Conservation (phyloP, 1,284 basidiomycete genomes). For the Ceratobasidium sp. region DNA sequence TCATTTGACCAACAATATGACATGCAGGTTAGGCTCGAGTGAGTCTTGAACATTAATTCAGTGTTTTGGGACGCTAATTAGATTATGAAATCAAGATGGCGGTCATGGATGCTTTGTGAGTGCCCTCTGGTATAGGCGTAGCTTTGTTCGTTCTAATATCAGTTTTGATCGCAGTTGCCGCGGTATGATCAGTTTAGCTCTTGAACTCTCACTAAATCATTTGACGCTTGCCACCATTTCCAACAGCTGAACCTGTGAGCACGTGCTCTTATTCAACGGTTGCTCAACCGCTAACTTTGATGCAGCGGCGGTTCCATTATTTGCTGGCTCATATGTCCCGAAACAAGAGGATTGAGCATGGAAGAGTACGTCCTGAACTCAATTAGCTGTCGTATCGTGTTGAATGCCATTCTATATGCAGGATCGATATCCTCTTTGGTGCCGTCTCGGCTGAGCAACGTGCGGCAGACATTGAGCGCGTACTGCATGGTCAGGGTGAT, state of each 20-base stretch:
- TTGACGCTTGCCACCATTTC: neutral
- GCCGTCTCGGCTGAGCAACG: conserved; percentile 47
- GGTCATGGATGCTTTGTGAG: conserved; percentile 48
- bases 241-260: conserved; percentile 47
- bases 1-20: neutral
- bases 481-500: conserved; percentile 28
- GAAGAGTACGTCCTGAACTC: conserved; percentile 45
- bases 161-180: conserved; percentile 17
- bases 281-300: neutral
- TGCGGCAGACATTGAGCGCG: conserved; percentile 40
- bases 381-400: neutral
- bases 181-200: conserved; percentile 30
- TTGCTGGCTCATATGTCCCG: conserved; percentile 48
- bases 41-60: neutral
- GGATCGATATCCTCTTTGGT: conserved; percentile 49
- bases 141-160: neutral
- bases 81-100: conserved; percentile 17
- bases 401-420: neutral
- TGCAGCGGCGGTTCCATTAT: conserved; percentile 43
- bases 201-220: neutral
- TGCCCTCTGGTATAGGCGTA: neutral
- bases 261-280: neutral
- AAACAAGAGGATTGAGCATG: conserved; percentile 48
- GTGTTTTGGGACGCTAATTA: neutral
- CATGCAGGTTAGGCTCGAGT: conserved; percentile 46